Conservation (phyloP, 371 early-diverging fungal genomes). For the Rhizopus stolonifer region DNA sequence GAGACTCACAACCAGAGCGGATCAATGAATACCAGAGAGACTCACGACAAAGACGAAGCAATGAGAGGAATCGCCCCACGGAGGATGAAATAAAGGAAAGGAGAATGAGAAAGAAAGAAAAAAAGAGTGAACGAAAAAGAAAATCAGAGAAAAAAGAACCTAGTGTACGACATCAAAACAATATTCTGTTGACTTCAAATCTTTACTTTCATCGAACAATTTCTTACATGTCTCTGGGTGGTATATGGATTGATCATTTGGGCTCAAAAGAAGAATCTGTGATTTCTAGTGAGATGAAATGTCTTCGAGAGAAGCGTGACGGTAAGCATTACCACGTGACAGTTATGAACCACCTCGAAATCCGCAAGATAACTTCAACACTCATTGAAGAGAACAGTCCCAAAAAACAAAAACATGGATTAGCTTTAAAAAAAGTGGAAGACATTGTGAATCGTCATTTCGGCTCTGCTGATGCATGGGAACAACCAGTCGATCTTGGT, state of each 20-base stretch:
- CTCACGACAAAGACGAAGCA: too few species aligned
- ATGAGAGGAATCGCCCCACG: too few species aligned
- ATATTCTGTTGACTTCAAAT: background rate
- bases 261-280: background rate
- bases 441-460: background rate
- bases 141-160: too few species aligned
- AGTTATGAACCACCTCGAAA: slow-evolving; percentile 18
- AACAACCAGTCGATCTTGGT: slow-evolving; percentile 25
- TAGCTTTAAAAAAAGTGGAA: background rate
- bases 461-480: slow-evolving; percentile 8
- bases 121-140: too few species aligned
- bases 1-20: too few species aligned
- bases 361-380: background rate
- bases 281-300: background rate
- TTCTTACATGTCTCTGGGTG: background rate
- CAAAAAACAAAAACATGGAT: background rate
- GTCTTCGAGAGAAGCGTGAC: background rate
- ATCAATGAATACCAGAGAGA: too few species aligned
- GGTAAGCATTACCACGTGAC: slow-evolving; percentile 18
- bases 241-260: background rate
- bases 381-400: background rate
- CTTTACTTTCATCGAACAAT: background rate
- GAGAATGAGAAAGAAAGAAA: too few species aligned
- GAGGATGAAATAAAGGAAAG: too few species aligned
- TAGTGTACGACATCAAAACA: background rate